Conservation (phyloP, 2,329 filamentous ascomycete genomes). For the Samsoniella hepiali region DNA sequence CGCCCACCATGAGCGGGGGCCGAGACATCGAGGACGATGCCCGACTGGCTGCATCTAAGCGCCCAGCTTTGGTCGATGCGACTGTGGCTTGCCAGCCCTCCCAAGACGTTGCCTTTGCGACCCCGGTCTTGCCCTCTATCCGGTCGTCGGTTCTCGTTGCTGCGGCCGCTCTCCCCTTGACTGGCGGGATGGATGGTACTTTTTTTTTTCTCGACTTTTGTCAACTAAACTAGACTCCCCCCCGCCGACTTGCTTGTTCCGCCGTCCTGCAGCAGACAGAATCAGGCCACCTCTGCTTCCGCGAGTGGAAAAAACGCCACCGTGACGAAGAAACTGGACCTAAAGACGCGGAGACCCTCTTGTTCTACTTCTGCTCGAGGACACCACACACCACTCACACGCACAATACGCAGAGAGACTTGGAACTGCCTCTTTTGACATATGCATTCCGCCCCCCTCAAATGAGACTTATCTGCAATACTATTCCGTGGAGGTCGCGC, state of each 20-base stretch:
- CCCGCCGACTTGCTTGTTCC: not conserved
- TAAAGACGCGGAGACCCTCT: too few relatives aligned
- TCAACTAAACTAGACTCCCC: not conserved
- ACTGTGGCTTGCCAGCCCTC: not conserved
- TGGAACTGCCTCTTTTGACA: not conserved
- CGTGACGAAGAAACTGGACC: too few relatives aligned
- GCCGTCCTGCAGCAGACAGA: not conserved
- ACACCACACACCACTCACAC: not conserved
- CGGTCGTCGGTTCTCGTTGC: not conserved
- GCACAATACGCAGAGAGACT: not conserved
- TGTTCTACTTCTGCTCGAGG: too few relatives aligned
- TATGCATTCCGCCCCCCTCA: not conserved
- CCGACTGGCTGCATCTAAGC: slow-evolving; percentile 12
- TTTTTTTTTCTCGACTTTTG: not conserved
- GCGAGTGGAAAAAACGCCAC: not conserved
- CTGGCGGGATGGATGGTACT: not conserved
- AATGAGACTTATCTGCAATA: not conserved
- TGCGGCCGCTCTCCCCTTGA: not conserved
- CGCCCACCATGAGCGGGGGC: not conserved
- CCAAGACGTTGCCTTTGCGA: not conserved
- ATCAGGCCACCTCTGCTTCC: not conserved
- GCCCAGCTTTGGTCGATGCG: not conserved
- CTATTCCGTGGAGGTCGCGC: not conserved
- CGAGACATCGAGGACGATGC: not conserved
- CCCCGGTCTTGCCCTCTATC: not conserved